Conservation (phyloP, 768 basidiomycete genomes). For the Tylopilus vinaceipallidus region DNA sequence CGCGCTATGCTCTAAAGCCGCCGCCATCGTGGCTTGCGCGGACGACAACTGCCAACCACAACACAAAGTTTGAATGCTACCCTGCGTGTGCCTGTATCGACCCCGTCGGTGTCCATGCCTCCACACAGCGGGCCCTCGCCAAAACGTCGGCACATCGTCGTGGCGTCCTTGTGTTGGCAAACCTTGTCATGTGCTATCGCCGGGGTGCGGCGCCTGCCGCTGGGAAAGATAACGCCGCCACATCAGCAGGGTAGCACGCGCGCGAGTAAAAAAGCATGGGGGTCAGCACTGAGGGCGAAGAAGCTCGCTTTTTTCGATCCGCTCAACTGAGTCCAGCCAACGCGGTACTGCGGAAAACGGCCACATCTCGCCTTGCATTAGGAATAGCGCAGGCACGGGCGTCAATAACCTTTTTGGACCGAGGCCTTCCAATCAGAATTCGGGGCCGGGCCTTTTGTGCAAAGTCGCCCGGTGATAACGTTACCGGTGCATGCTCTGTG, state of each 20-base stretch:
- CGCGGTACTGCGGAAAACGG: not conserved
- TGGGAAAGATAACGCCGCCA: conserved; percentile 12
- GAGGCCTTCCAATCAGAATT: not conserved
- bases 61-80: conserved; percentile 1
- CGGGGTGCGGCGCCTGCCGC: not conserved
- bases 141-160: conserved; percentile 9
- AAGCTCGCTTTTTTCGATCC: not conserved
- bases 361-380: not conserved
- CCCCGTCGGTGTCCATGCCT: not conserved
- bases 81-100: conserved; percentile 4
- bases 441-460: not conserved
- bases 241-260: conserved; percentile 11
- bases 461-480: not conserved
- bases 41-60: not conserved
- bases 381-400: not conserved
- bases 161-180: conserved; percentile 10
- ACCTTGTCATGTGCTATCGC: not conserved
- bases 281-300: not conserved
- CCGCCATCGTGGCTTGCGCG: conserved; percentile 8
- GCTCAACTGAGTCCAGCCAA: conserved; percentile 8
- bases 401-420: not conserved
- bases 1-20: conserved; percentile 12
- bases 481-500: too few relatives aligned
- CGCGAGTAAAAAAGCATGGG: conserved; percentile 14
- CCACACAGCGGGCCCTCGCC: too few relatives aligned